Evolutionary conservation across 2,329 filamentous ascomycete genomes (phyloP).

Genomic region (Stemphylium vesicarium): DNA sequence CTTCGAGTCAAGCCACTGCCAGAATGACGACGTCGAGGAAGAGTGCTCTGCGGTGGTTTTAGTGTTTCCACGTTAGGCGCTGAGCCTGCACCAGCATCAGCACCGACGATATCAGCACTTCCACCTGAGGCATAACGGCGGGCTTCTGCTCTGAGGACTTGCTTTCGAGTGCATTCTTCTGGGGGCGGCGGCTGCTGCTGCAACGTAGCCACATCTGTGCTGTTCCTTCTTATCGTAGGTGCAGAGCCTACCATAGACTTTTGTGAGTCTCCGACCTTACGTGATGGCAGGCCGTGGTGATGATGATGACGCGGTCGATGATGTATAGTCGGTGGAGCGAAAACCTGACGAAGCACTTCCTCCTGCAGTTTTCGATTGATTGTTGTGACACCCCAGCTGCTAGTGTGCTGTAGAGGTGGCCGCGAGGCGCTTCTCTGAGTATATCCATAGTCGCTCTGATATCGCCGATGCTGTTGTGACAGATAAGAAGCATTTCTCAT

Average conservation of each 20-base stretch:
- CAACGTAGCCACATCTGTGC: constrained; percentile 44
- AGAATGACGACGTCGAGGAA: constrained; percentile 74
- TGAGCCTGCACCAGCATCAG: constrained; percentile 18
- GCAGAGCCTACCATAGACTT: constrained; percentile 41
- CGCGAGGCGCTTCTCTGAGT: constrained; percentile 35
- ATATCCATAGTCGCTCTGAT: constrained; percentile 43
- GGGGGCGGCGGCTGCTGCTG: constrained; percentile 27
- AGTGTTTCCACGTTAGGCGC: constrained; percentile 24
- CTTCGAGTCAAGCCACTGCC: constrained; percentile 83
- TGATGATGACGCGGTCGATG: constrained; percentile 76
- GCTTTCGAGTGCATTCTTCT: constrained; percentile 50
- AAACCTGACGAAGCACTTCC: constrained; percentile 91
- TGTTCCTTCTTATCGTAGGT: constrained; percentile 47
- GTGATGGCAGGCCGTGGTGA: constrained; percentile 67
- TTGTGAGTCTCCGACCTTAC: constrained; percentile 36
- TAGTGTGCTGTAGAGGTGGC: constrained; percentile 56
- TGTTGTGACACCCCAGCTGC: constrained; percentile 86
- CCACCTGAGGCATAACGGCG: constrained; percentile 40
- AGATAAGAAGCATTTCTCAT: constrained; percentile 35
- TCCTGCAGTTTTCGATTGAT: constrained; percentile 88
- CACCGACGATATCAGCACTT: constrained; percentile 16
- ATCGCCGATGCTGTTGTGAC: constrained; percentile 44
- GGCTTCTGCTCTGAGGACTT: constrained; percentile 52
- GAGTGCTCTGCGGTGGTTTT: constrained; percentile 35
- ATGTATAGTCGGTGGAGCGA: constrained; percentile 81